These are phyloP conservation scores for barrel medic (Medicago truncatula) DNA, from an alignment of 306 rosid genomes.

Conservation along the genomic window DNA sequence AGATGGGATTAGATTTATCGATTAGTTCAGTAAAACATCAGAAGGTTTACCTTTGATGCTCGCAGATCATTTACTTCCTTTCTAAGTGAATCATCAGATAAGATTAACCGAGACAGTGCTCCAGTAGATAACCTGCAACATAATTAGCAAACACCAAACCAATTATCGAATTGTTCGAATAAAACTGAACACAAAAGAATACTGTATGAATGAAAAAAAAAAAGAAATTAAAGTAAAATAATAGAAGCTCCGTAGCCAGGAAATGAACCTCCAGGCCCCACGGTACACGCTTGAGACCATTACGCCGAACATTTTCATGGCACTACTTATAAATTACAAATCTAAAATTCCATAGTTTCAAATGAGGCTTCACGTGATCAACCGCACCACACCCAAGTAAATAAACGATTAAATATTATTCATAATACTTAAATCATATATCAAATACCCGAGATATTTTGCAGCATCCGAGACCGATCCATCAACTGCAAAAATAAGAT, in stretches of 20 bases:
- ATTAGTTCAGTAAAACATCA: neutral
- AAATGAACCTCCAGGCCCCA: no score
- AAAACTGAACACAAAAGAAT: no score
- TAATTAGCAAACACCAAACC: conserved; percentile 31
- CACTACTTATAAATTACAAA: no score
- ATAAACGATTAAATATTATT: neutral
- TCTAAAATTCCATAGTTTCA: no score
- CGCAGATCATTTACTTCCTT: conserved; percentile 81
- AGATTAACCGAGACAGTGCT: conserved; percentile 78
- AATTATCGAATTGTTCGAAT: conserved; percentile 3
- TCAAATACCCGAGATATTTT: conserved; percentile 77
- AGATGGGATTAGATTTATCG: neutral
- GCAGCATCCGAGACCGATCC: conserved; percentile 88
- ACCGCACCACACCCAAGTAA: neutral
- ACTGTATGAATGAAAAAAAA: no score
- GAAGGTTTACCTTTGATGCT: conserved; percentile 65
- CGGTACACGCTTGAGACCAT: no score
- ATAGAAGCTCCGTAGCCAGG: no score
- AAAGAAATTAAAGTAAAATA: neutral
- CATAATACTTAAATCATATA: conserved; percentile 26
- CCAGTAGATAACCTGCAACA: conserved; percentile 81
- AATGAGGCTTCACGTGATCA: neutral
- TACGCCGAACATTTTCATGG: no score
- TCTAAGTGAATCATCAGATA: conserved; percentile 90
- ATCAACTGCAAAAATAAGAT: conserved; percentile 75